These are phyloP conservation scores for Ophiosphaerella herpotricha DNA, from an alignment of 2,329 filamentous ascomycete species.

Conservation along the genomic window DNA sequence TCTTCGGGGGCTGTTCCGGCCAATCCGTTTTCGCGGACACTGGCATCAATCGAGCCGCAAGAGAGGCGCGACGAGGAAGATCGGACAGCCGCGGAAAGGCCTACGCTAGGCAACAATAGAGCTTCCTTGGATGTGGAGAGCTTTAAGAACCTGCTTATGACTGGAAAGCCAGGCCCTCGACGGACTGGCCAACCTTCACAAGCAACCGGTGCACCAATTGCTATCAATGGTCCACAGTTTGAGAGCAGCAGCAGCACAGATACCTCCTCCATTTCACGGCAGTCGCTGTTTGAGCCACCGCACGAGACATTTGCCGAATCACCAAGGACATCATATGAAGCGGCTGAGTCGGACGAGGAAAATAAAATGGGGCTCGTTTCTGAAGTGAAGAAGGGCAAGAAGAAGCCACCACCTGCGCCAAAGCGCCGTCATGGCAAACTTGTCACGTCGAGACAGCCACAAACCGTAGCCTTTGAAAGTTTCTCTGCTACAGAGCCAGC, in stretches of 20 bases:
- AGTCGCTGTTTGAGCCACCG: constrained; percentile 62
- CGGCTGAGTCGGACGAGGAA: constrained; percentile 57
- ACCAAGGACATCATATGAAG: constrained; percentile 64
- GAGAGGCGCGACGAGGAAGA: constrained; percentile 30
- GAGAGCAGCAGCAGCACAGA: constrained; percentile 62
- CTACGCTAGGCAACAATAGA: constrained; percentile 32
- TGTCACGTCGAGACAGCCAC: constrained; percentile 59
- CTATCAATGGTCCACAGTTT: constrained; percentile 28
- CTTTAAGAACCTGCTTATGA: constrained; percentile 76
- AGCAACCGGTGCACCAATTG: constrained; percentile 25
- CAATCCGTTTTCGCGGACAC: constrained; percentile 47
- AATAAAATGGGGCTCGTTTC: constrained; percentile 42
- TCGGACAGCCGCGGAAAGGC: constrained; percentile 32
- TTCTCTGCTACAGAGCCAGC: constrained; percentile 32
- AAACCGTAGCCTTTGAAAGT: constrained; percentile 42
- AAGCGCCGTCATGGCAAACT: constrained; percentile 79
- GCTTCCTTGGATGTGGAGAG: constrained; percentile 73
- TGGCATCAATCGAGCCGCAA: constrained; percentile 44
- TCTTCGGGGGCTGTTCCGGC: constrained; percentile 29
- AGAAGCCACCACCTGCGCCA: constrained; percentile 67
- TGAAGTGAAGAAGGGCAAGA: constrained; percentile 59
- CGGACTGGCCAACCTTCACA: constrained; percentile 31
- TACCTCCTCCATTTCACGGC: constrained; percentile 62
- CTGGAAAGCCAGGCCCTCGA: constrained; percentile 61
- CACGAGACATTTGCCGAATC: constrained; percentile 54